Conservation (phyloP, 2,329 filamentous ascomycete genomes). For the Fusarium palustre region DNA sequence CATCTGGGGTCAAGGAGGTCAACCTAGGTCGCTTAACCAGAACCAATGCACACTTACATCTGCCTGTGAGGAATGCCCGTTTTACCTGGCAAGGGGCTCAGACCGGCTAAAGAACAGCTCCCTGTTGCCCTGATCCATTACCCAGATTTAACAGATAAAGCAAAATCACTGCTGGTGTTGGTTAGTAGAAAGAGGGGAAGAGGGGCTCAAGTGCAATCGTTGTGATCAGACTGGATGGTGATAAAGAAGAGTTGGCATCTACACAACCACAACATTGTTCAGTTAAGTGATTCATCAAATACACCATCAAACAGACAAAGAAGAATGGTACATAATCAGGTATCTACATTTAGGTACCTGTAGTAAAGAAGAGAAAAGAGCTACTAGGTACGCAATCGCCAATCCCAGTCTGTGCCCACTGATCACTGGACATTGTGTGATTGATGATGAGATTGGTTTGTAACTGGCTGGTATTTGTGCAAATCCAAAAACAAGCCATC, state of each 20-base stretch:
- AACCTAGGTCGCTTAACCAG: not conserved
- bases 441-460: not conserved
- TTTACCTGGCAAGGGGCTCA: slow-evolving; percentile 30
- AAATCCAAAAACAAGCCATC: not conserved
- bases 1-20: slow-evolving; percentile 2
- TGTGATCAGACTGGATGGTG: not conserved
- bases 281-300: slow-evolving; percentile 8
- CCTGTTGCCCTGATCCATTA: slow-evolving; percentile 20
- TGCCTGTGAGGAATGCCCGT: slow-evolving; percentile 7
- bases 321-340: not conserved
- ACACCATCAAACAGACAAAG: not conserved
- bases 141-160: slow-evolving; percentile 17
- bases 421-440: slow-evolving; percentile 9
- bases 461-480: not conserved
- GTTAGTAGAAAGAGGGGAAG: not conserved
- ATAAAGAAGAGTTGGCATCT: not conserved
- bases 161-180: not conserved
- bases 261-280: not conserved
- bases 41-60: slow-evolving; percentile 11
- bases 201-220: not conserved
- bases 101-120: slow-evolving; percentile 33
- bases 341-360: not conserved
- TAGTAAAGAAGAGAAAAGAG: not conserved
- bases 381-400: not conserved
- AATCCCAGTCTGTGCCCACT: not conserved